Percentiles rank a stretch among this genome's conserved stretches.
Evolutionary conservation across 2,329 filamentous ascomycete genomes (phyloP).

Genomic region (Ceratocystis smalleyi): DNA sequence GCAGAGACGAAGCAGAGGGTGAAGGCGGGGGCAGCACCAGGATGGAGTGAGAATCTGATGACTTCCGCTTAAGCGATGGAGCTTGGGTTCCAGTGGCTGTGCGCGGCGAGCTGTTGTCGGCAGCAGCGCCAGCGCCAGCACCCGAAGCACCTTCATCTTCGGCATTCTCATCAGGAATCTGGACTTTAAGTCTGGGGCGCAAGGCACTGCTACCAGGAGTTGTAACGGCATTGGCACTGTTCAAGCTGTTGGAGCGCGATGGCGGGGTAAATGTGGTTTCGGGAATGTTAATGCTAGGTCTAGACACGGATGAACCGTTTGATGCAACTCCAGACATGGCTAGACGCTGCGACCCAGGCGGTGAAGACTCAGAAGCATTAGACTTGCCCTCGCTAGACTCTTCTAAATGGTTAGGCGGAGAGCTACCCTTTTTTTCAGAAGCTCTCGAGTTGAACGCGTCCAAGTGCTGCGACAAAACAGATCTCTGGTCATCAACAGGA

Average conservation of each 20-base stretch:
- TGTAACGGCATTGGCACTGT: slow-evolving; percentile 49
- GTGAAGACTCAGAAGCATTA: slow-evolving; percentile 39
- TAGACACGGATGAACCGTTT: neutral
- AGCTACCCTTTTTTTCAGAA: slow-evolving; percentile 21
- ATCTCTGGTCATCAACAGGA: slow-evolving; percentile 84
- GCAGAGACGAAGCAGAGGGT: slow-evolving; percentile 66
- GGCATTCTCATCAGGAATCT: slow-evolving; percentile 58
- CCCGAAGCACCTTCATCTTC: slow-evolving; percentile 29
- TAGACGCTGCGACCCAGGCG: slow-evolving; percentile 27
- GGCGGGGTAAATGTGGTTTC: slow-evolving; percentile 54
- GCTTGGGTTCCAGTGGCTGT: slow-evolving; percentile 30
- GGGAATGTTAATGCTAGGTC: slow-evolving; percentile 38
- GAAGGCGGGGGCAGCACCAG: slow-evolving; percentile 84
- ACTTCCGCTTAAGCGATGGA: slow-evolving; percentile 4
- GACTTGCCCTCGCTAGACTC: slow-evolving; percentile 39
- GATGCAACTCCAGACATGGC: neutral
- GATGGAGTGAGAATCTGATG: slow-evolving; percentile 38
- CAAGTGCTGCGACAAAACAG: slow-evolving; percentile 72
- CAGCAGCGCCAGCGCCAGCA: slow-evolving; percentile 55
- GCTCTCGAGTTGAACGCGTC: slow-evolving; percentile 46
- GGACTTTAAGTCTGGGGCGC: slow-evolving; percentile 73
- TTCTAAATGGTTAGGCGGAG: slow-evolving; percentile 37
- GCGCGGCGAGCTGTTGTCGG: slow-evolving; percentile 50
- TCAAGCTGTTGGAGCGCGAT: slow-evolving; percentile 63
- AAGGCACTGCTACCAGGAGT: slow-evolving; percentile 44